phyloP scores from a whole-genome alignment of 306 rosid species.

The Rosa chinensis region DNA sequence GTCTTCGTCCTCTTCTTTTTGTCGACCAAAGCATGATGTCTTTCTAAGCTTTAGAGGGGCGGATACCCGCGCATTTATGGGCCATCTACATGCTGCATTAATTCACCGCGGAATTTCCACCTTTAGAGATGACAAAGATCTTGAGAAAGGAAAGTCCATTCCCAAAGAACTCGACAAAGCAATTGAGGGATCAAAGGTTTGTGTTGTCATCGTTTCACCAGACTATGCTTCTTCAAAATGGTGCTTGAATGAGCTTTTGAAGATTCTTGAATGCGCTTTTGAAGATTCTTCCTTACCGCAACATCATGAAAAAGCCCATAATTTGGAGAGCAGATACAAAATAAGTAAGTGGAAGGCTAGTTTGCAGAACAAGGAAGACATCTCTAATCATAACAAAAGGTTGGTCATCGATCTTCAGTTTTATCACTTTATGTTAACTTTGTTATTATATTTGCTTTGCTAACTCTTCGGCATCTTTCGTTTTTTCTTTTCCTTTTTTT shows the following conservation, averaged over 20 bases:
- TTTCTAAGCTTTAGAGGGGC: not conserved
- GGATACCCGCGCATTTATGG: not conserved
- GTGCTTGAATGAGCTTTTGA: not conserved
- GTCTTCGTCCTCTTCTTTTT: not conserved
- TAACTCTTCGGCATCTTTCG: not conserved
- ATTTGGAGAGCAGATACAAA: not conserved
- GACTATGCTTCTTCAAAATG: not conserved
- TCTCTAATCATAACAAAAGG: not conserved
- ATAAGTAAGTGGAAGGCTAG: not conserved
- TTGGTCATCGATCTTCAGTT: not conserved
- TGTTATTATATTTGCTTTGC: not conserved
- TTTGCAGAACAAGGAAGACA: not conserved
- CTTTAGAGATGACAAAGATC: not conserved
- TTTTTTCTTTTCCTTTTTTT: too few relatives aligned
- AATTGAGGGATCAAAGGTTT: not conserved
- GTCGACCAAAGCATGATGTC: not conserved
- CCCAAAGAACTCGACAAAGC: not conserved
- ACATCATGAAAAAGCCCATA: not conserved
- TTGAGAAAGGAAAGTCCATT: not conserved
- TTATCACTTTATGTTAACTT: too few relatives aligned
- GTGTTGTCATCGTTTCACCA: not conserved
- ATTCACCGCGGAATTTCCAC: not conserved
- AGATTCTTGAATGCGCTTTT: not conserved
- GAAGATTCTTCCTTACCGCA: not conserved
- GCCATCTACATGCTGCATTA: not conserved